phyloP scores from a whole-genome alignment of 768 basidiomycete species.

The Boletus patriciae region DNA sequence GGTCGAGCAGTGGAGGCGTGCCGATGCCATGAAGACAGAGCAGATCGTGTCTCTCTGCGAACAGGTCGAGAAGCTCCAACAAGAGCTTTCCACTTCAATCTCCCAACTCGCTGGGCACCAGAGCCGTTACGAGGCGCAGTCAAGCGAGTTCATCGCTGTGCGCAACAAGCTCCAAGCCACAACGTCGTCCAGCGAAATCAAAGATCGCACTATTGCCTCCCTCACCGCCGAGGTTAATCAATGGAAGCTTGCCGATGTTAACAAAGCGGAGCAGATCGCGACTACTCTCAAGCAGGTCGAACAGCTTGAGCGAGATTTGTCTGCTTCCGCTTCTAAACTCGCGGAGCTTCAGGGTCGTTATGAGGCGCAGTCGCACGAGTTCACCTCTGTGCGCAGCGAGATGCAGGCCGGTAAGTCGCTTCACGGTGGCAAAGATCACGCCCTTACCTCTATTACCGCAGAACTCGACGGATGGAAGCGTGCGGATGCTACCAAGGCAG shows the following conservation, averaged over 20 bases:
- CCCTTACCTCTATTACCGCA: background rate
- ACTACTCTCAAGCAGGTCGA: background rate
- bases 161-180: background rate
- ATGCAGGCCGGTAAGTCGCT: background rate
- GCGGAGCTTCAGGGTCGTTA: conserved; percentile 2
- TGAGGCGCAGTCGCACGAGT: background rate
- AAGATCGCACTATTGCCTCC: background rate
- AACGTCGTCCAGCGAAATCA: background rate
- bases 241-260: too few species aligned
- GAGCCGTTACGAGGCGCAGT: background rate
- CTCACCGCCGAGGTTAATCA: background rate
- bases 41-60: background rate
- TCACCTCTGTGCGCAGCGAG: background rate
- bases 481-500: background rate
- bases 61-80: background rate
- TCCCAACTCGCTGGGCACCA: background rate
- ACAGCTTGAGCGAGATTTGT: background rate
- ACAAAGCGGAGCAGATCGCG: background rate
- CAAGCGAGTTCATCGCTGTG: background rate
- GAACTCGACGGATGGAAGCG: background rate
- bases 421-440: background rate
- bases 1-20: background rate
- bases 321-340: background rate
- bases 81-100: background rate
- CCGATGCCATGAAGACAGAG: too few species aligned